Evolutionary conservation across 805 yeast genomes (phyloP).

Genomic region (Saccharomyces kudriavzevii): DNA sequence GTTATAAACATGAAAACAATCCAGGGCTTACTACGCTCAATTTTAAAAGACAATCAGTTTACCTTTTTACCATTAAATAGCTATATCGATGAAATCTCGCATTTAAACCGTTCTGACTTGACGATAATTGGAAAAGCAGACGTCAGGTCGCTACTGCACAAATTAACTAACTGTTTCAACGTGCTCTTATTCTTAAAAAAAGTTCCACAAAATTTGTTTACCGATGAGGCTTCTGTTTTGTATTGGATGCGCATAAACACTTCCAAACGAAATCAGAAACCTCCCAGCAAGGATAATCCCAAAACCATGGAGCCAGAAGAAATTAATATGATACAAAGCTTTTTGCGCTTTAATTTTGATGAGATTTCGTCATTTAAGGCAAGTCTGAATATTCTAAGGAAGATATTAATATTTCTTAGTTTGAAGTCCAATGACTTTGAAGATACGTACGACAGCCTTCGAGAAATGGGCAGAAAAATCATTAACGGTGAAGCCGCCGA

Average conservation of each 20-base stretch:
- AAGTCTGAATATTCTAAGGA: conserved; percentile 11
- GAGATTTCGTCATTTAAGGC: conserved; percentile 14
- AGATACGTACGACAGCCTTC: conserved; percentile 4
- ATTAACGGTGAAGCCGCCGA: background rate
- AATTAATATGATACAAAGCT: conserved; percentile 19
- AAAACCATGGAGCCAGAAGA: conserved; percentile 23
- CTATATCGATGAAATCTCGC: conserved; percentile 5
- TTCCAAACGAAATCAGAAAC: background rate
- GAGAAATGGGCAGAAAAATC: background rate
- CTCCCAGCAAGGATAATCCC: background rate
- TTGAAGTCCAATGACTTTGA: conserved; percentile 17
- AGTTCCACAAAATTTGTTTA: conserved; percentile 3
- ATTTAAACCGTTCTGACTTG: background rate
- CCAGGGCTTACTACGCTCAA: conserved; percentile 13
- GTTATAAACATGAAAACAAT: conserved; percentile 11
- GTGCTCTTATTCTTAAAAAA: conserved; percentile 6
- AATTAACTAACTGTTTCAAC: conserved; percentile 12
- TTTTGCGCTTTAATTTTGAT: conserved; percentile 18
- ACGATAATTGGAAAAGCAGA: conserved; percentile 1
- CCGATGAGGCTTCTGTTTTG: conserved; percentile 8
- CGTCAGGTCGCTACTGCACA: background rate
- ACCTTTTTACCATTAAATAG: conserved; percentile 21
- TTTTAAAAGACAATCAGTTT: conserved; percentile 10
- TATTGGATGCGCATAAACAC: conserved; percentile 13
- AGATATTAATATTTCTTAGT: conserved; percentile 14